Evolutionary conservation across 2,329 filamentous ascomycete genomes (phyloP), one percentile per base, ranked within the genome.

Genomic region (Trichophyton equinum): DNA sequence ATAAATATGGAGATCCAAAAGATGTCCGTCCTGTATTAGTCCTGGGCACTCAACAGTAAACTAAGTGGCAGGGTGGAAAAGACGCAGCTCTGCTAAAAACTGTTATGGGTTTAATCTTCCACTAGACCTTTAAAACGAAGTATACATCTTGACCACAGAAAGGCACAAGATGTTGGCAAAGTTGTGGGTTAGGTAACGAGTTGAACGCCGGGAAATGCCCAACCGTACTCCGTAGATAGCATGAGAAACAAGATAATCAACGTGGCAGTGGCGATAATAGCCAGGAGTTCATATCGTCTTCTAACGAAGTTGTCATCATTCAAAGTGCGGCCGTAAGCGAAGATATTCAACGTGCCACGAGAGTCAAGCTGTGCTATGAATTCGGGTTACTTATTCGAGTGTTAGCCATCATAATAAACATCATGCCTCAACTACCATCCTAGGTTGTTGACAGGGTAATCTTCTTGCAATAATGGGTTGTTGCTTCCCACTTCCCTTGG

Each of bases 51-150:
- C 33, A 30, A 70, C 73, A 67, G 75, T 67, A 40, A 62, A 62
- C 49, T 47, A 68, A 74, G 71, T 71, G 74, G 72, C 72, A 76
- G 75, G 75, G 75, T 77, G 75, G 75, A 77, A 75, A 75, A 76
- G 75, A 77, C 75, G 75, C 62, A 74, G 74, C 75, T 68, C 75
- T 77, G 75, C 75, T 77, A 76, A 75, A 76, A 76, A 75, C 74
- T 74, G 74, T 30, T 69, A 63, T 72, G 71, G 75, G 38, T 47
- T 77, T 74, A 72, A 70, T 77, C 72, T 77, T 68, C 75, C 75
- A 77, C 74, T 69, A 72, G 73, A 74, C 72, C 70, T 67, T 70
- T 68, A 67, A 38, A 71, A 73, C 73, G 71, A 72, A 72, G 68
- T 72, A 75, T 69, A 71, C 74, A 69, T 72, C 72, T 66, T 64